Conservation (phyloP, 768 basidiomycete species). For the Auriscalpium vulgare region DNA sequence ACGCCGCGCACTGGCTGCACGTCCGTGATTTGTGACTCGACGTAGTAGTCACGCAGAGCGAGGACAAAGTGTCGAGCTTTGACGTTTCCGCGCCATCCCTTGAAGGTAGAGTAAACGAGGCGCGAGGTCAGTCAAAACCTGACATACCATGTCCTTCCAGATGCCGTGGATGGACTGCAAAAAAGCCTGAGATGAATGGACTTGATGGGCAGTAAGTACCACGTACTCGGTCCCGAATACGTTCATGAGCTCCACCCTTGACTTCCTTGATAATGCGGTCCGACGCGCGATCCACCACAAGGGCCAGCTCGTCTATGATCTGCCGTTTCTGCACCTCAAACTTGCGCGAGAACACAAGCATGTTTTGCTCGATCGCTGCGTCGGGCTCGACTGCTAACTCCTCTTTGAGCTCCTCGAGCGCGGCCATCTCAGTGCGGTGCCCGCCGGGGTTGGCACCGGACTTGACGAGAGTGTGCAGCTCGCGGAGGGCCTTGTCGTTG, state of each 20-base stretch:
- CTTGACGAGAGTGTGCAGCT: slow-evolving; percentile 13
- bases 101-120: too few relatives aligned
- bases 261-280: slow-evolving; percentile 13
- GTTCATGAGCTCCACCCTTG: slow-evolving; percentile 18
- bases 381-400: slow-evolving; percentile 18
- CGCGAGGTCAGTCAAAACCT: too few relatives aligned
- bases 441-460: not conserved
- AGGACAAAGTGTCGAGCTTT: slow-evolving; percentile 14
- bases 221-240: slow-evolving; percentile 12
- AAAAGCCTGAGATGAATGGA: too few relatives aligned
- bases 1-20: not conserved
- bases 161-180: not conserved
- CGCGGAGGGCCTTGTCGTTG: slow-evolving; percentile 12
- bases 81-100: slow-evolving; percentile 15
- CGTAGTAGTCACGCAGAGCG: slow-evolving; percentile 25
- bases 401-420: slow-evolving; percentile 2
- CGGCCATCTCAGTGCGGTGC: not conserved
- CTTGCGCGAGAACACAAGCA: slow-evolving; percentile 15
- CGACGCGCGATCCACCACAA: slow-evolving; percentile 12
- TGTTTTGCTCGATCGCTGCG: slow-evolving; percentile 14
- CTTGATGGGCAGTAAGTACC: too few relatives aligned
- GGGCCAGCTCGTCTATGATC: slow-evolving; percentile 7
- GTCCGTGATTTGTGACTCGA: slow-evolving; percentile 12
- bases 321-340: slow-evolving; percentile 15
- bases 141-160: slow-evolving; percentile 14